phyloP scores from a whole-genome alignment of 257 asterid genomes.

The Echium plantagineum region DNA sequence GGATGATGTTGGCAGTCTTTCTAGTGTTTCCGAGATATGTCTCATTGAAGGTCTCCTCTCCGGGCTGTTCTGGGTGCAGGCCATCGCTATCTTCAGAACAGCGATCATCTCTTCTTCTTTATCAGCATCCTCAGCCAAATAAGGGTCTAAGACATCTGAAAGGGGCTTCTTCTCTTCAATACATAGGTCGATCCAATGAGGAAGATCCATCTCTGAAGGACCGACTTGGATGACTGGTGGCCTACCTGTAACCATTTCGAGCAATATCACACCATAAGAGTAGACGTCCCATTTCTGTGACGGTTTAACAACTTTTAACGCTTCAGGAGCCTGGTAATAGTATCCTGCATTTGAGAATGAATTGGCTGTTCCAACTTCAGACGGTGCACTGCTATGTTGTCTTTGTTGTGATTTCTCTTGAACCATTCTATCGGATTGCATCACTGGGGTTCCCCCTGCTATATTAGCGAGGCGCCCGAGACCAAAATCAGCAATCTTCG shows the following conservation, averaged over 20 bases:
- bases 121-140: conserved; percentile 47
- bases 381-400: conserved; percentile 32
- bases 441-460: conserved; percentile 60
- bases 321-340: conserved; percentile 80
- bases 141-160: conserved; percentile 58
- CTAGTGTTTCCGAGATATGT: conserved; percentile 54
- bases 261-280: conserved; percentile 64
- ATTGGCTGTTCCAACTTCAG: conserved; percentile 36
- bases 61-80: conserved; percentile 61
- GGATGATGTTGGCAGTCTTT: conserved; percentile 34
- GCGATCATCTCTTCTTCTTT: conserved; percentile 83
- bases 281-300: conserved; percentile 94
- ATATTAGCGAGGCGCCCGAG: conserved; percentile 87
- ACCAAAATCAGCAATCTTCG: conserved; percentile 80
- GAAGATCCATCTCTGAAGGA: conserved; percentile 50
- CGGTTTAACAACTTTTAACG: conserved; percentile 63
- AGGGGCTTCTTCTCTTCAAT: conserved; percentile 89
- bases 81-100: conserved; percentile 78
- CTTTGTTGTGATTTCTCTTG: conserved; percentile 42
- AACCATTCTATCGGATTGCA: conserved; percentile 47
- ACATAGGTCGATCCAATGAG: conserved; percentile 76
- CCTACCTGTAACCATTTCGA: conserved; percentile 75
- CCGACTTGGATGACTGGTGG: conserved; percentile 57
- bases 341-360: conserved; percentile 40
- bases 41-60: conserved; percentile 81